Percentiles rank a stretch among this genome's conserved stretches.
Evolutionary conservation across 2,329 filamentous ascomycete species (phyloP).

Genomic region (Epichloe festucae): DNA sequence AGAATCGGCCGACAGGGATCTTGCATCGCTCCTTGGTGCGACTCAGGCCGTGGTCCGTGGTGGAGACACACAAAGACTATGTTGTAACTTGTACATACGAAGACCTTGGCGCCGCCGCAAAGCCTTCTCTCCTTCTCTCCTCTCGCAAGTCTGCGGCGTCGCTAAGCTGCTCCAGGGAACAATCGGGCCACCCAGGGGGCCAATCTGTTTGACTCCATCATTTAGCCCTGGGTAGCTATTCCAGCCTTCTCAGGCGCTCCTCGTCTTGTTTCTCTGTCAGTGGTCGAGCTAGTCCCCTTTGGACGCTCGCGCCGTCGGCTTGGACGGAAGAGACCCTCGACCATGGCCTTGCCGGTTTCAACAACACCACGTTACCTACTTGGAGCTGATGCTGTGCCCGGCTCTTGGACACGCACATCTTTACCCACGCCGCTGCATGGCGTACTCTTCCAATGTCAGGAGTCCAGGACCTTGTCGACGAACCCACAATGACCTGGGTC

Average conservation of each 20-base stretch:
- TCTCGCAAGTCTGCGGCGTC: background rate
- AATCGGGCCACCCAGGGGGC: background rate
- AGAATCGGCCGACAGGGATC: background rate
- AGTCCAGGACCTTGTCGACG: background rate
- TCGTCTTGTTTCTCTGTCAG: background rate
- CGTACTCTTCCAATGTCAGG: background rate
- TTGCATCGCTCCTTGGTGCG: background rate
- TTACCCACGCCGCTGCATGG: background rate
- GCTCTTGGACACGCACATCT: background rate
- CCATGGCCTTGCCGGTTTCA: conserved; percentile 2
- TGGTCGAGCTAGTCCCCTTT: background rate
- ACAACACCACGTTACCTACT: background rate
- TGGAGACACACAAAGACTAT: background rate
- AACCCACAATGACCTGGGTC: background rate
- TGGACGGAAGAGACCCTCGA: background rate
- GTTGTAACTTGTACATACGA: no score
- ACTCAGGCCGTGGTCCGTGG: background rate
- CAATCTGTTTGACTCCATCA: conserved; percentile 1
- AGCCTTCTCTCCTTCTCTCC: background rate
- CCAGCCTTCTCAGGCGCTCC: background rate
- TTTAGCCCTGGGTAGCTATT: background rate
- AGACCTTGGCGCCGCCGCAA: background rate
- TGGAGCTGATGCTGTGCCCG: background rate
- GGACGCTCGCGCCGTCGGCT: background rate
- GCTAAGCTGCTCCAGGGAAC: background rate